phyloP scores from a whole-genome alignment of 331 rosid species.

The Saraca asoca region DNA sequence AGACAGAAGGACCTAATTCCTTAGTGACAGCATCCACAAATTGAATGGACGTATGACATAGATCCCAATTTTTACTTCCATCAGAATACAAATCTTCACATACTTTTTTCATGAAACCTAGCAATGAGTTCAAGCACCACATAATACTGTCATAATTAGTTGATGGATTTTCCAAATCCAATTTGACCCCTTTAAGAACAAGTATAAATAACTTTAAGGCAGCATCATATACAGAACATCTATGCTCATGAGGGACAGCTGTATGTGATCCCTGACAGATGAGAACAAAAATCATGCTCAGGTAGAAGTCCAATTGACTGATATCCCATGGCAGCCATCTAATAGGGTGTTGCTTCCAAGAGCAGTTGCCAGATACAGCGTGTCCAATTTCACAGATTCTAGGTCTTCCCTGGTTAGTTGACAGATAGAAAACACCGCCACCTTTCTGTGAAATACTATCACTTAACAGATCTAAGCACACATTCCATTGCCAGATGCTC shows the following conservation, averaged over 20 bases:
- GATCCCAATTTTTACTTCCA: slow-evolving; percentile 44
- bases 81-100: slow-evolving; percentile 52
- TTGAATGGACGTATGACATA: slow-evolving; percentile 42
- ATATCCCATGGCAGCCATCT: slow-evolving; percentile 84
- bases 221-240: slow-evolving; percentile 50
- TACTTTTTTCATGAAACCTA: slow-evolving; percentile 55
- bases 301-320: slow-evolving; percentile 62
- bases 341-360: slow-evolving; percentile 58
- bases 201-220: slow-evolving; percentile 58
- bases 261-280: slow-evolving; percentile 55
- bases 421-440: slow-evolving; percentile 38
- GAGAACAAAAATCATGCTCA: slow-evolving; percentile 54
- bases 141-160: slow-evolving; percentile 58
- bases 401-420: slow-evolving; percentile 31
- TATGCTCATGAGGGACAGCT: slow-evolving; percentile 46
- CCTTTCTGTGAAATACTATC: slow-evolving; percentile 59
- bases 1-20: slow-evolving; percentile 65
- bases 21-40: slow-evolving; percentile 57
- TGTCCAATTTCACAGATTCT: slow-evolving; percentile 30
- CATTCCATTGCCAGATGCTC: slow-evolving; percentile 62
- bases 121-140: slow-evolving; percentile 52
- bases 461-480: slow-evolving; percentile 60
- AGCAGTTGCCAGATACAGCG: slow-evolving; percentile 47
- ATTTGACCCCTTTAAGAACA: slow-evolving; percentile 68
- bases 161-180: slow-evolving; percentile 56